phyloP scores from a whole-genome alignment of 1,284 basidiomycete species.

The Apiotrichum domesticum region DNA sequence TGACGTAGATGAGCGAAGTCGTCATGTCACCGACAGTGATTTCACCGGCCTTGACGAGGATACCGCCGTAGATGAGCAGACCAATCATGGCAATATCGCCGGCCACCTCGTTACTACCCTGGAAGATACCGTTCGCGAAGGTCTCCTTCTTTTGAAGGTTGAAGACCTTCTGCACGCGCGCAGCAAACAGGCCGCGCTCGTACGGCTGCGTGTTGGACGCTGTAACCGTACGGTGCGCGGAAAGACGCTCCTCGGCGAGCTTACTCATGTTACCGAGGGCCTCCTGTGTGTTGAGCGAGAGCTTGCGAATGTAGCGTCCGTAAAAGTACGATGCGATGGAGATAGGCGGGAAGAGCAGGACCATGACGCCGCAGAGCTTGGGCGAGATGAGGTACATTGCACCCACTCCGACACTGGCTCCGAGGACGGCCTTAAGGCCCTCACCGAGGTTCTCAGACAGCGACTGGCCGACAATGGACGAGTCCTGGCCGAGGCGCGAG shows the following conservation, averaged over 20 bases:
- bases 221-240: slow-evolving; percentile 44
- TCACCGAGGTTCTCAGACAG: slow-evolving; percentile 44
- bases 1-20: slow-evolving; percentile 44
- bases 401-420: slow-evolving; percentile 39
- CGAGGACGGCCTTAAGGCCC: slow-evolving; percentile 43
- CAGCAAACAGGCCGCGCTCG: slow-evolving; percentile 34
- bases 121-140: slow-evolving; percentile 43
- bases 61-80: slow-evolving; percentile 42
- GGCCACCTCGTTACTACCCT: slow-evolving; percentile 41
- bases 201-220: slow-evolving; percentile 41
- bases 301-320: slow-evolving; percentile 41
- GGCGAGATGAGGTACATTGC: slow-evolving; percentile 46
- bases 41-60: slow-evolving; percentile 38
- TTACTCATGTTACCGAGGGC: slow-evolving; percentile 44
- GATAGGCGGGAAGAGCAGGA: slow-evolving; percentile 43
- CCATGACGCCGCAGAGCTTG: slow-evolving; percentile 40
- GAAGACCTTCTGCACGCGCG: slow-evolving; percentile 39
- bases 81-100: slow-evolving; percentile 46
- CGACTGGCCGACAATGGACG: slow-evolving; percentile 42
- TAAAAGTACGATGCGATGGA: slow-evolving; percentile 45
- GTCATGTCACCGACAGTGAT: slow-evolving; percentile 46
- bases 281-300: slow-evolving; percentile 43
- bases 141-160: slow-evolving; percentile 43
- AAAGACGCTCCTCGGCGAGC: slow-evolving; percentile 42
- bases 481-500: slow-evolving; percentile 45